Evolutionary conservation across 345 rosid genomes (phyloP).

Genomic region (Lagerstroemia speciosa): DNA sequence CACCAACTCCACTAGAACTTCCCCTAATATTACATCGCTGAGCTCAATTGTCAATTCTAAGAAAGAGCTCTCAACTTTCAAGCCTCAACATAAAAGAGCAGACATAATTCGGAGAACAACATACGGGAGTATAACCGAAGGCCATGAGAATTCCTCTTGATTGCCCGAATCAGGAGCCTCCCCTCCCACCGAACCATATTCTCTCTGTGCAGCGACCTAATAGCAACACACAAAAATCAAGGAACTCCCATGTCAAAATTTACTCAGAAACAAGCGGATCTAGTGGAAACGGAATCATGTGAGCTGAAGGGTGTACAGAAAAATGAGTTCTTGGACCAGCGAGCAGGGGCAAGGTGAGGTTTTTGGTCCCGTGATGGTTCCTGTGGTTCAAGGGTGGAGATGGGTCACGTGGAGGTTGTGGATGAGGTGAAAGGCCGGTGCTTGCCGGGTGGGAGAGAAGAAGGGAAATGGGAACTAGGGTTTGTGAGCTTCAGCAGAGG

Average conservation of each 20-base stretch:
- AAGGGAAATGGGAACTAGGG: not conserved
- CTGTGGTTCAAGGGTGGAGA: not conserved
- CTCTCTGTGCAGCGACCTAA: slow-evolving; percentile 44
- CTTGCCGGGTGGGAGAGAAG: not conserved
- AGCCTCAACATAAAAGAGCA: not conserved
- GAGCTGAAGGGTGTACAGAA: not conserved
- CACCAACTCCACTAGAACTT: not conserved
- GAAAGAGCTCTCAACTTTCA: not conserved
- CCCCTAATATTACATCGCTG: not conserved
- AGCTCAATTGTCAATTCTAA: not conserved
- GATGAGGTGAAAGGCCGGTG: slow-evolving; percentile 1
- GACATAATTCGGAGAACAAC: slow-evolving; percentile 17
- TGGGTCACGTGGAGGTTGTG: not conserved
- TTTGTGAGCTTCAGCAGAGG: not conserved
- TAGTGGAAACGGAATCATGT: not conserved
- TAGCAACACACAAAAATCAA: slow-evolving; percentile 2
- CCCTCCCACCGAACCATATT: slow-evolving; percentile 42
- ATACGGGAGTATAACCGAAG: slow-evolving; percentile 83
- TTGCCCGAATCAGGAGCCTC: slow-evolving; percentile 34
- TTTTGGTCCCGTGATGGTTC: not conserved
- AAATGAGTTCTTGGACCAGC: slow-evolving; percentile 1
- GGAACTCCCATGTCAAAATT: not conserved
- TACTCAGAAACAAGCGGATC: not conserved
- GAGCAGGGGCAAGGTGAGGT: not conserved
- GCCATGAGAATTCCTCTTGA: slow-evolving; percentile 71